A percentile compares a stretch with the other conserved stretches of the same genome.
phyloP scores from a whole-genome alignment of 345 rosid genomes.

The Psidium friedrichsthalianum region DNA sequence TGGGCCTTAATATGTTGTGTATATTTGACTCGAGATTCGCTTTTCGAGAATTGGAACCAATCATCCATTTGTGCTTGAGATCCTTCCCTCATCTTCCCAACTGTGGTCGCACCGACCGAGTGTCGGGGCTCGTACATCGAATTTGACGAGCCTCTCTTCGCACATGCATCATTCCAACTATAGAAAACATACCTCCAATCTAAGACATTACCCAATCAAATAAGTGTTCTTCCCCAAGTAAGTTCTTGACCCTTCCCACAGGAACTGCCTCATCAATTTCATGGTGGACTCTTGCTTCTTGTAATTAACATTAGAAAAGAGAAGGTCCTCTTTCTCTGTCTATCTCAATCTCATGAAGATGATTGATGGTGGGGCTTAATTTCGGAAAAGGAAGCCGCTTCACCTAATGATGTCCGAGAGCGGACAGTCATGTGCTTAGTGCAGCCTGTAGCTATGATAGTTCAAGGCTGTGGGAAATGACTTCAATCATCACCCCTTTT shows the following conservation, averaged over 20 bases:
- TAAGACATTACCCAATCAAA: background rate
- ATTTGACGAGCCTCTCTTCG: background rate
- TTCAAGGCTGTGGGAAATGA: background rate
- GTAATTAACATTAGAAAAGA: background rate
- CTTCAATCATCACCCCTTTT: background rate
- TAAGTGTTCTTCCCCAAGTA: background rate
- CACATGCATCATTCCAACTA: background rate
- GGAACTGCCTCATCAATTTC: background rate
- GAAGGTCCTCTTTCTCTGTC: background rate
- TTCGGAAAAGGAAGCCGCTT: background rate
- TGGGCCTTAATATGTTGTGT: too few species aligned
- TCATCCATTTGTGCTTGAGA: background rate
- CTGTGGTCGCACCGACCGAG: background rate
- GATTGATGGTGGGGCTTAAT: background rate
- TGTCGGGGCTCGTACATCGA: background rate
- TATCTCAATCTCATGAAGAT: background rate
- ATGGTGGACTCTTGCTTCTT: background rate
- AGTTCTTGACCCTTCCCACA: background rate
- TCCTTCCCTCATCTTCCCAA: background rate
- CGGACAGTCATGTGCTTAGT: background rate
- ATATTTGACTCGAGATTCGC: accelerated
- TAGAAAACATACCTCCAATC: background rate
- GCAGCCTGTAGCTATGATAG: background rate
- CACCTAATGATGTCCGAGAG: background rate
- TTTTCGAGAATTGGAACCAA: too few species aligned